Evolutionary conservation across 139 green algal species (phyloP), one percentile per base, ranked within the genome.

Genomic region (Volvox reticuliferus): DNA sequence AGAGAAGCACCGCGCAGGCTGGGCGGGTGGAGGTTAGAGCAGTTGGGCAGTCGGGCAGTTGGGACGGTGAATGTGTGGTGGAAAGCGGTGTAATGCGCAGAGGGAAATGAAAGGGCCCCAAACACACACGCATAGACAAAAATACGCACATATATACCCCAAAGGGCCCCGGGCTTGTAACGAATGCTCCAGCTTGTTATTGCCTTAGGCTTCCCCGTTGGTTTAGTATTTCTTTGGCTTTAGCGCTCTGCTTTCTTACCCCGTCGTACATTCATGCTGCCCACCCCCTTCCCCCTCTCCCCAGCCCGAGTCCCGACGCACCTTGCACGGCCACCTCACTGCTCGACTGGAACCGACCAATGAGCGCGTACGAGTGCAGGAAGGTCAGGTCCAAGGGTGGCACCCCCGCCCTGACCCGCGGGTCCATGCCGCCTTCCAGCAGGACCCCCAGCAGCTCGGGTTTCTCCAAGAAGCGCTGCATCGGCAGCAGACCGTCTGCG

Each of bases 381-480:
- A 79, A 61, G 50, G 62, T 75, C 32, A 88, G 82, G 50, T 61
- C 82, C 82, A 88, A 62, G 35, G 81, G 81, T 2, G 81, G 14
- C 81, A 61, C 81, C 13, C 81, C 81, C 81, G 81, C 62, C 55
- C 55, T 76, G 81, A 76, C 55, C 55, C 81, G 55, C 24, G 81
- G 81, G 55, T 76, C 55, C 81, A 87, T 76, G 13, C 81, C 81
- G 24, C 55, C 81, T 63, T 73, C 61, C 81, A 87, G 81, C 55
- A 87, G 63, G 63, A 65, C 82, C 18, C 62, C 82, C 63, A 88
- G 82, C 82, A 88, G 82, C 63, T 79, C 63, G 20, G 82, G 82
- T 24, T 76, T 75, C 32, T 88, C 82, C 33, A 88, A 62, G 82
- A 88, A 88, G 82, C 82, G 82, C 65, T 88, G 82, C 63, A 88